Evolutionary conservation across 352 stramenopile species (phyloP).

Genomic region (Globisporangium solare): DNA sequence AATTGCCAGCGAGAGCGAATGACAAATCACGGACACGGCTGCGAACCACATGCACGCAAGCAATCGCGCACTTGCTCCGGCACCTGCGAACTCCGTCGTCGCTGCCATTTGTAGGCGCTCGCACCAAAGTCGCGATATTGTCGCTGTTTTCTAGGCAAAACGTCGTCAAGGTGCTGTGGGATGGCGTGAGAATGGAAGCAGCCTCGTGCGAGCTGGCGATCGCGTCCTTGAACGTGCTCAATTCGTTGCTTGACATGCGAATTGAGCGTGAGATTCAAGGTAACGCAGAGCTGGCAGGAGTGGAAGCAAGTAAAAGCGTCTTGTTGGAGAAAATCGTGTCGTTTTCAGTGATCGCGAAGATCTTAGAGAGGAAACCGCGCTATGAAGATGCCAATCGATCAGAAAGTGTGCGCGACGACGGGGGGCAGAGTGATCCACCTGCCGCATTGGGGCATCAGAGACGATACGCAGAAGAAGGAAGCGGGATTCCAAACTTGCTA

Average conservation of each 20-base stretch:
- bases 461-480: conserved; percentile 17
- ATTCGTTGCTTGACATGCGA: conserved; percentile 52
- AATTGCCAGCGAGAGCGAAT: conserved; percentile 10
- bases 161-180: conserved; percentile 38
- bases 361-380: conserved; percentile 20
- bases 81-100: conserved; percentile 33
- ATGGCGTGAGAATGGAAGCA: conserved; percentile 13
- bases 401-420: not conserved
- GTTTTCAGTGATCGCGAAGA: conserved; percentile 23
- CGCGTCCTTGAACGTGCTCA: conserved; percentile 63
- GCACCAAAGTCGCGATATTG: conserved; percentile 28
- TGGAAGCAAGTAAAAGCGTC: conserved; percentile 25
- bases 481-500: conserved; percentile 25
- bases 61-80: conserved; percentile 47
- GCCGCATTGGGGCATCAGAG: not conserved
- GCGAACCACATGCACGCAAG: conserved; percentile 38
- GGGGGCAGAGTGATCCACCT: not conserved
- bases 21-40: conserved; percentile 13
- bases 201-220: conserved; percentile 29
- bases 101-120: conserved; percentile 16
- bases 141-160: conserved; percentile 32
- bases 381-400: conserved; percentile 14
- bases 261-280: conserved; percentile 19
- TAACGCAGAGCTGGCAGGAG: conserved; percentile 15
- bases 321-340: conserved; percentile 35